Conservation (phyloP, 1,139 yeast species). For the Hemisphaericaspora lyxosophila region DNA sequence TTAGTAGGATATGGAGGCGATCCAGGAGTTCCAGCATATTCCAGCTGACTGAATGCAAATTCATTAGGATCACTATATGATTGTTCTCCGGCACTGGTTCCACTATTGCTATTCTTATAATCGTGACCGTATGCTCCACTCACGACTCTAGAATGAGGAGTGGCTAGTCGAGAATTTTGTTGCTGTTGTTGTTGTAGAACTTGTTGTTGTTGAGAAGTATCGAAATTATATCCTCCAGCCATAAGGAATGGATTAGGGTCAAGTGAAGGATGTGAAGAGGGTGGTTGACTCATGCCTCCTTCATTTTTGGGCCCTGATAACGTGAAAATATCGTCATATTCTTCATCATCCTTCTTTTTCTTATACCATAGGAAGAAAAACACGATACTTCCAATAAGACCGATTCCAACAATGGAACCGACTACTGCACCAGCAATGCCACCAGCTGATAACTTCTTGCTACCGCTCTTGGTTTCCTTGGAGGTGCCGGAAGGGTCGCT, state of each 20-base stretch:
- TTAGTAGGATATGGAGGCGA: conserved; percentile 1
- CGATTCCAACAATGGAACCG: conserved; percentile 58
- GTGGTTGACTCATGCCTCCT: conserved; percentile 15
- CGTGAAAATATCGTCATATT: conserved; percentile 38
- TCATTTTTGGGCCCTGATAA: conserved; percentile 32
- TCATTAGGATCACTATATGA: conserved; percentile 11
- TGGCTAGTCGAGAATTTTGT: conserved; percentile 3
- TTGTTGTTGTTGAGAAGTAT: conserved; percentile 16
- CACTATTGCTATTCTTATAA: conserved; percentile 13
- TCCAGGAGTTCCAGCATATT: not conserved
- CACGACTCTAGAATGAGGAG: conserved; percentile 4
- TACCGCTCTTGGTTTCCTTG: conserved; percentile 8
- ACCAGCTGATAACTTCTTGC: conserved; percentile 49
- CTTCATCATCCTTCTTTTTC: conserved; percentile 33
- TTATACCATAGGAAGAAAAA: conserved; percentile 47
- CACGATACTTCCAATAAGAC: conserved; percentile 34
- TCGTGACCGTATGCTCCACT: conserved; percentile 9
- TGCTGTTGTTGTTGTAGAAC: conserved; percentile 1
- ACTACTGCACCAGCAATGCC: conserved; percentile 74
- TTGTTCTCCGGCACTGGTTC: conserved; percentile 14
- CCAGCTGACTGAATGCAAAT: conserved; percentile 7
- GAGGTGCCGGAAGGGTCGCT: conserved; percentile 7
- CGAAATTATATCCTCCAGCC: conserved; percentile 17
- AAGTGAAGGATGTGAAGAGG: conserved; percentile 11
- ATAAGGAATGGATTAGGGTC: conserved; percentile 25